Evolutionary conservation across 768 basidiomycete species (phyloP), one percentile per base, ranked within the genome.

Genomic region (Russula emetica): DNA sequence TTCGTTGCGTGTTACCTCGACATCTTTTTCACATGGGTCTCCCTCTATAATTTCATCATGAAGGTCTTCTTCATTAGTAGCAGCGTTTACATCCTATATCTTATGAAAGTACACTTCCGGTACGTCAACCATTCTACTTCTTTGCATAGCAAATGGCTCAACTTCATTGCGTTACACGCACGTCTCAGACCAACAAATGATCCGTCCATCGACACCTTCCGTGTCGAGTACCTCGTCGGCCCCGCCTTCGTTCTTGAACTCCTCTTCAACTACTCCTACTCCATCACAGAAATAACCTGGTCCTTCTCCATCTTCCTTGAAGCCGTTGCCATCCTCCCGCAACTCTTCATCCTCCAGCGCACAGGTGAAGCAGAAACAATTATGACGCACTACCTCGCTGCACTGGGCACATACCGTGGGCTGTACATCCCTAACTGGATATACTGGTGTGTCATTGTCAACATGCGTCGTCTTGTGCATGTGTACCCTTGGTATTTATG

Each of bases 351-450:
- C 88, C 85, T 98, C 61, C 94, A 96, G 74, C 85, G 96, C 58
- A 98, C 96, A 2, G 94, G 95, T 66, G 96, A 97, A 77, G 95
- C 96, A 3, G 95, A 98, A 77, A 88, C 91, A 2, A 98, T 98
- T 73, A 98, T 96, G 57, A 96, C 96, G 49, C 94, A 98, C 75
- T 98, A 98, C 72, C 80, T 98, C 49, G 95, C 95, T 24, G 96
- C 96, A 16, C 78, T 98, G 60, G 96, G 96, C 34, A 76, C 85
- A 18, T 98, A 98, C 76, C 81, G 96, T 67, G 92, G 90, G 1
- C 73, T 98, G 61, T 98, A 98, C 76, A 95, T 98, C 69, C 96
- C 95, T 59, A 98, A 98, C 76, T 98, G 96, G 96, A 95, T 98
- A 78, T 98, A 94, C 78, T 82, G 95, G 93, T 94, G 60, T 67